These are phyloP conservation scores for Apiospora hydei DNA, from an alignment of 2,329 filamentous ascomycete species.

Conservation along the genomic window DNA sequence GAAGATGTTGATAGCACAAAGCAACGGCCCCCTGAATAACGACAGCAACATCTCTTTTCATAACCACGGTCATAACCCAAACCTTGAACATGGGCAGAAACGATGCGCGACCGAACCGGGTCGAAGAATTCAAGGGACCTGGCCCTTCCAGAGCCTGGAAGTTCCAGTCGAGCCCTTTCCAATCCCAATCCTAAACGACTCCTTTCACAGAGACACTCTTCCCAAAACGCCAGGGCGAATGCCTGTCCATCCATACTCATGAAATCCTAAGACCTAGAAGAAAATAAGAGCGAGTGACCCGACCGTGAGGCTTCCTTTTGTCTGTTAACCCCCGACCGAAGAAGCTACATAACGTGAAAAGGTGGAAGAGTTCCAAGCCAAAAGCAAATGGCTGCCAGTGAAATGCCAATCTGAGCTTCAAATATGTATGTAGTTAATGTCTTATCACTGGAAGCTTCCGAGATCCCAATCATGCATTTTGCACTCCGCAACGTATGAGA, in stretches of 20 bases:
- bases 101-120: background rate
- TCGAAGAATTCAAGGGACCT: background rate
- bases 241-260: background rate
- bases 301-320: constrained; percentile 6
- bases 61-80: background rate
- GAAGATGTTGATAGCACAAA: background rate
- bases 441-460: too few relatives aligned
- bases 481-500: background rate
- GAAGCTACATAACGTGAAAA: background rate
- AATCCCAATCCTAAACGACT: background rate
- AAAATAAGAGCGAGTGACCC: background rate
- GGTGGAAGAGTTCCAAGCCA: background rate
- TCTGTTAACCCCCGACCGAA: background rate
- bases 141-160: background rate
- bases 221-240: background rate
- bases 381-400: background rate
- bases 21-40: background rate
- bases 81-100: background rate
- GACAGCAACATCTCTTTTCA: background rate
- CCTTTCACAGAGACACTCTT: background rate
- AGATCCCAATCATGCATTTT: background rate
- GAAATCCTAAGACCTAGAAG: background rate
- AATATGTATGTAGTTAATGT: background rate
- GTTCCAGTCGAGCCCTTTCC: background rate
- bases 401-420: background rate